Base-by-base conservation (phyloP, 1,284 basidiomycete species). In the Cutaneotrichosporon cutaneum region DNA sequence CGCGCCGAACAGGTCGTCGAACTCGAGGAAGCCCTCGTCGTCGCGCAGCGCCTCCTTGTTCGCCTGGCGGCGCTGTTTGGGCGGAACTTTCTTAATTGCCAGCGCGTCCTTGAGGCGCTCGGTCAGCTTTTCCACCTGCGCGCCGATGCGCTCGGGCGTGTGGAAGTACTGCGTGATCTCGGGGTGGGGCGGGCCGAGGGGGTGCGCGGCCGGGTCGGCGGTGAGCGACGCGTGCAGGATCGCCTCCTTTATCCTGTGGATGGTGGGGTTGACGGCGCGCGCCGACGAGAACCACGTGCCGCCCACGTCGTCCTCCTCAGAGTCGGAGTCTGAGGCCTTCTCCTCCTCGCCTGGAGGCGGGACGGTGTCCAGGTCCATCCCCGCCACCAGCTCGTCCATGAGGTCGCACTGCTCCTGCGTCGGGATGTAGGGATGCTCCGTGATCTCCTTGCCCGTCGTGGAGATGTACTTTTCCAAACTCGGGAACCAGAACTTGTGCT, bases 201-300 rank as follows among this genome's bases (percentile, higher is more conserved):
- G 90, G 59, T 90, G 82, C 2, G 81, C 82, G n/a, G 83, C 79
- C 10, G 94, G 81, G 71, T 94, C 89, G 1, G 85, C 80, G 8
- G 89, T 87, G 13, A 91, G 82, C 0, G 91, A 90, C 56, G 87
- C 86, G 71, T 94, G 92, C 75, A 94, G 90, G 67, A 94, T 87
- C 3, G 94, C 94, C 80, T 96, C 92, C 73, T 95, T 95, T 59
- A 88, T 85, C 42, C 93, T 88, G 73, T 98, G 94, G 32, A 96
- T 84, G 6, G 90, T 87, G 0, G 95, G 94, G 70, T 95, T 96
- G 78, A 87, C 95, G 0, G 90, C 90, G 2, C 87, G 80, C 1
- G 83, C 80, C 0, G 89, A 85, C 63, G 89, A 86, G 70, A 90
- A 95, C 91, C 92, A 98, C 16, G 65, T 59, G 54, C 61, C 57